phyloP scores from a whole-genome alignment of 345 rosid species.

The Durio zibethinus region DNA sequence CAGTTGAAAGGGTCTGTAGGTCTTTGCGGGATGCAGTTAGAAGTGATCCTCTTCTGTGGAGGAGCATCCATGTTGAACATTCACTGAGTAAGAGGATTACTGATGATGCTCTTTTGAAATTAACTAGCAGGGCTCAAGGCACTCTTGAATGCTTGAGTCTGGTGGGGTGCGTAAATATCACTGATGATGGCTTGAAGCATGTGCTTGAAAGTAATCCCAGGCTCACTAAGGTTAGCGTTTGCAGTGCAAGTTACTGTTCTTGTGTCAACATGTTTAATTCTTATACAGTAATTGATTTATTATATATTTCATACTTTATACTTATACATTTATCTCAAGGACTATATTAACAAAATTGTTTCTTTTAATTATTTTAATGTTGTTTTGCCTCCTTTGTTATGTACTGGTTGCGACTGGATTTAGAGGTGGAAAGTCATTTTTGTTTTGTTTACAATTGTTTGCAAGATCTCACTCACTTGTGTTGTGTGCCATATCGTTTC shows the following conservation, averaged over 20 bases:
- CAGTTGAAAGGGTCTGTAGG: constrained; percentile 17
- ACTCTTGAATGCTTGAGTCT: constrained; percentile 19
- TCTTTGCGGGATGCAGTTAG: constrained; percentile 10
- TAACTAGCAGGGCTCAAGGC: constrained; percentile 24
- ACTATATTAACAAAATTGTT: not conserved
- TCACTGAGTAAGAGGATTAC: constrained; percentile 11
- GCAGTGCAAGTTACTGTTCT: not conserved
- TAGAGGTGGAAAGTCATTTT: not conserved
- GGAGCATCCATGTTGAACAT: constrained; percentile 8
- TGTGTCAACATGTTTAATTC: not conserved
- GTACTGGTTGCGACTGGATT: not conserved
- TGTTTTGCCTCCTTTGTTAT: not conserved
- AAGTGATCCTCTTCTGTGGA: constrained; percentile 21
- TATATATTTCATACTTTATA: not conserved
- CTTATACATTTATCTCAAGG: not conserved
- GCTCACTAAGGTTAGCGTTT: constrained; percentile 18
- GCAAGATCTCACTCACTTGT: not conserved
- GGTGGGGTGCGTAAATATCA: constrained; percentile 14
- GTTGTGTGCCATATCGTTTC: not conserved
- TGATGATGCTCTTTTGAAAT: constrained; percentile 16
- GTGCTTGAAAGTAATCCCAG: constrained; percentile 15
- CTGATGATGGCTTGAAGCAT: constrained; percentile 17
- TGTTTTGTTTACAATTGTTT: not conserved
- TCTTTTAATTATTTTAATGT: not conserved
- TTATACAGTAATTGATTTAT: not conserved